These are phyloP conservation scores for Pythium apleroticum DNA, from an alignment of 352 stramenopile species.

Conservation along the genomic window DNA sequence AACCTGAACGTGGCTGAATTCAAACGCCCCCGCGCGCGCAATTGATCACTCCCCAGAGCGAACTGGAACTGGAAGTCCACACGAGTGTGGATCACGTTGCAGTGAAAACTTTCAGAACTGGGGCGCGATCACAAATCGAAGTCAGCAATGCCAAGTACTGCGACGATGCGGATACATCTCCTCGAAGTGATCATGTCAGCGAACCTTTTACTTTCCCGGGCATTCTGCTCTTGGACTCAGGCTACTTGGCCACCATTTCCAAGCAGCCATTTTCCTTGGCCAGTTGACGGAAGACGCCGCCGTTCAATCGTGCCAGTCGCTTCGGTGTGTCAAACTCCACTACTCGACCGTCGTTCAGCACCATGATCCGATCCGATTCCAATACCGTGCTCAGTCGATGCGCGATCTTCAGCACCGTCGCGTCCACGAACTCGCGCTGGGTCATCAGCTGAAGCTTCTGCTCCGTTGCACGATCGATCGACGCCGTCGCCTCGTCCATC, in stretches of 20 bases:
- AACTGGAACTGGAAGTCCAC: too few species aligned
- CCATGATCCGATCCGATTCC: conserved; percentile 87
- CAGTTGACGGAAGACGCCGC: conserved; percentile 31
- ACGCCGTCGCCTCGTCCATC: conserved; percentile 93
- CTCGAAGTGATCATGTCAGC: too few species aligned
- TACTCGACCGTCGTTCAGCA: conserved; percentile 81
- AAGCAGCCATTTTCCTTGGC: conserved; percentile 33
- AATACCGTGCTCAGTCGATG: conserved; percentile 91
- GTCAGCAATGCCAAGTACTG: too few species aligned
- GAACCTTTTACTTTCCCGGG: too few species aligned
- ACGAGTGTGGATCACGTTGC: too few species aligned
- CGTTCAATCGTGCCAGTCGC: conserved; percentile 26
- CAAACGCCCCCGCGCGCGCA: too few species aligned
- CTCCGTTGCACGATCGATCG: conserved; percentile 60
- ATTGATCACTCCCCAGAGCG: too few species aligned
- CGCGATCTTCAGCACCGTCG: conserved; percentile 93
- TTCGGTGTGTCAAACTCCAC: conserved; percentile 82
- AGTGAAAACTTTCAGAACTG: too few species aligned
- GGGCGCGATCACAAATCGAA: too few species aligned
- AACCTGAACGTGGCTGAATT: too few species aligned
- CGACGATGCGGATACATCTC: too few species aligned
- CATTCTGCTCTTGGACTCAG: too few species aligned
- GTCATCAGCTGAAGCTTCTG: conserved; percentile 64
- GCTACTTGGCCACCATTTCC: background rate
- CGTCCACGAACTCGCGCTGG: conserved; percentile 77